Percentiles rank a stretch among this genome's conserved stretches.
phyloP scores from a whole-genome alignment of 1,284 basidiomycete genomes.

The Trichosporon sp. region DNA sequence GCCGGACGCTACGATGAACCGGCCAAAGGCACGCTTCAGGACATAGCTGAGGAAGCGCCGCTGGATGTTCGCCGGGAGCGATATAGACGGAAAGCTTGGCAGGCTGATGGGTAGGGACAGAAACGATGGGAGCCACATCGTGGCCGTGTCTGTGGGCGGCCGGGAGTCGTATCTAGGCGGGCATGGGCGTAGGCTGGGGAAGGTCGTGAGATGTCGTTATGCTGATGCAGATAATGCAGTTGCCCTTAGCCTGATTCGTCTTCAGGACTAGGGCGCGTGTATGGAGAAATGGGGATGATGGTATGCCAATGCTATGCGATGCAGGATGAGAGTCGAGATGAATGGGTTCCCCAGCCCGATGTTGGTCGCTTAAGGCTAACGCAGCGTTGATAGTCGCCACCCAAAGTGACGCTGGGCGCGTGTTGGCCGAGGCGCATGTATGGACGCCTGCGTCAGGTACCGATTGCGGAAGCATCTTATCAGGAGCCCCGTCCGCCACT shows the following conservation, averaged over 20 bases:
- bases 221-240: not conserved
- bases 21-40: slow-evolving; percentile 74
- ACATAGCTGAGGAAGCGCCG: slow-evolving; percentile 83
- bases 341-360: not conserved
- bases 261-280: not conserved
- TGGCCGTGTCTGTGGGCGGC: not conserved
- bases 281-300: too few species aligned
- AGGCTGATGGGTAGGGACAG: slow-evolving; percentile 34
- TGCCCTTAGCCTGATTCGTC: too few species aligned
- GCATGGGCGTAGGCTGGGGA: not conserved
- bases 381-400: not conserved
- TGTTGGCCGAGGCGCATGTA: not conserved
- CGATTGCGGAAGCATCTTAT: slow-evolving; percentile 7
- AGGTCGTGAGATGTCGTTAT: not conserved
- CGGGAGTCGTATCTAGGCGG: not conserved
- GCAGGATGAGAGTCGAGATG: not conserved
- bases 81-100: slow-evolving; percentile 40
- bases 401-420: not conserved
- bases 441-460: too few species aligned
- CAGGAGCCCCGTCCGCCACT: too few species aligned
- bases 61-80: slow-evolving; percentile 77
- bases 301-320: not conserved
- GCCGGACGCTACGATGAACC: slow-evolving; percentile 78
- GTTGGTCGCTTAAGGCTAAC: not conserved
- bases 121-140: slow-evolving; percentile 40